Evolutionary conservation across 2,329 filamentous ascomycete species (phyloP).

Genomic region (Cladorrhinum sp.): DNA sequence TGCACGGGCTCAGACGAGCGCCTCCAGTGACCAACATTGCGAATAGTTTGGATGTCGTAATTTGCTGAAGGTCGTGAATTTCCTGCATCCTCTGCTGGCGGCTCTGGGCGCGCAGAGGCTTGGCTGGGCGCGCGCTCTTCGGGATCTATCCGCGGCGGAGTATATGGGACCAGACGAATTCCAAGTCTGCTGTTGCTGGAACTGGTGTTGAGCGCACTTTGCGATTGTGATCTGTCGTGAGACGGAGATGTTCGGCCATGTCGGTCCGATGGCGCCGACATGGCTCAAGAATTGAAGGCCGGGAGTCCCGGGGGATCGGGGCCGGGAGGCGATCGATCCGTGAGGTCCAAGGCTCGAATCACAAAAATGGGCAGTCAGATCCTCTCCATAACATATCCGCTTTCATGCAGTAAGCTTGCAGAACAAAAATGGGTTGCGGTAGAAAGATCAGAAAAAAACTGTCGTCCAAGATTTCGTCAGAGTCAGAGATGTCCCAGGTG

Average conservation of each 20-base stretch:
- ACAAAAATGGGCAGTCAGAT: conserved; percentile 29
- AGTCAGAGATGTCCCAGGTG: background rate
- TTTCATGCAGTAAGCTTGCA: conserved; percentile 27
- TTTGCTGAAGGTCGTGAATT: conserved; percentile 21
- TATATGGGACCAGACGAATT: conserved; percentile 50
- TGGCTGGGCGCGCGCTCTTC: conserved; percentile 29
- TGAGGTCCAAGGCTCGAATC: conserved; percentile 23
- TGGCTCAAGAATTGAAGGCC: conserved; percentile 25
- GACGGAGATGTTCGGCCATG: conserved; percentile 36
- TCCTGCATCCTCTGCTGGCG: conserved; percentile 17
- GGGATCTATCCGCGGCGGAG: conserved; percentile 41
- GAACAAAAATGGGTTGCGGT: conserved; percentile 1
- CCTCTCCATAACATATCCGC: conserved; percentile 29
- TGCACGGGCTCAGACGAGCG: conserved; percentile 12
- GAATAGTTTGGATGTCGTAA: conserved; percentile 21
- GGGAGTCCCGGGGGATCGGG: conserved; percentile 24
- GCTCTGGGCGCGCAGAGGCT: conserved; percentile 22
- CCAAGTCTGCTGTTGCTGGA: conserved; percentile 38
- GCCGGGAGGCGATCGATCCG: conserved; percentile 25
- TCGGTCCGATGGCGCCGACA: conserved; percentile 31
- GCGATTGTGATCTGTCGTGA: conserved; percentile 41
- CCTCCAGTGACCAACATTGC: conserved; percentile 14
- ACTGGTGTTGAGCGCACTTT: conserved; percentile 19
- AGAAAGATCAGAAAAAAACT: conserved; percentile 11
- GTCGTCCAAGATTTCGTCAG: conserved; percentile 3